phyloP scores from a whole-genome alignment of 306 rosid genomes.

The Begonia loranthoides region DNA sequence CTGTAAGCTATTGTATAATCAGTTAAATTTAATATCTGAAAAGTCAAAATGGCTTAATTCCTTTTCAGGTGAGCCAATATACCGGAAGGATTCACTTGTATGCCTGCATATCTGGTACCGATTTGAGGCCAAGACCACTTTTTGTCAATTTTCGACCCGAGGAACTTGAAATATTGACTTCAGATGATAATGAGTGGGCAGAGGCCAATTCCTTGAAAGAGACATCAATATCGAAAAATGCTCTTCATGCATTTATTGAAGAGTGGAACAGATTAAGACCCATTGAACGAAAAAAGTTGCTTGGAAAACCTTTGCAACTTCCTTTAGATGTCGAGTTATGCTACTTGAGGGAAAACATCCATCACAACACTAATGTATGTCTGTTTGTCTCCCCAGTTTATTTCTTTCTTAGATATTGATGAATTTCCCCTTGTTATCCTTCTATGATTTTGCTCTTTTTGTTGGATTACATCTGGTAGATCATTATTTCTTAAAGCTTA shows the following conservation, averaged over 20 bases:
- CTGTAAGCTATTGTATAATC: too few species aligned
- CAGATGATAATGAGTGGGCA: constrained; percentile 19
- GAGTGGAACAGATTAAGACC: constrained; percentile 83
- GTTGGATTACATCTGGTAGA: too few species aligned
- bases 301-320: constrained; percentile 81
- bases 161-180: constrained; percentile 51
- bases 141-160: constrained; percentile 69
- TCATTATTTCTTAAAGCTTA: too few species aligned
- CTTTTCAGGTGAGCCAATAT: constrained; percentile 72
- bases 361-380: constrained; percentile 59
- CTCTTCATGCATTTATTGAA: constrained; percentile 42
- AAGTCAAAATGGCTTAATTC: not conserved
- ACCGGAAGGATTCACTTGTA: constrained; percentile 91
- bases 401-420: constrained; percentile 11
- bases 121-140: constrained; percentile 73
- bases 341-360: constrained; percentile 58
- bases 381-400: constrained; percentile 10
- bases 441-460: too few species aligned
- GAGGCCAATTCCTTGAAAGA: constrained; percentile 23
- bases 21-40: too few species aligned
- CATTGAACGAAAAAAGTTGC: constrained; percentile 59
- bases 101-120: constrained; percentile 60
- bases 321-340: constrained; percentile 71
- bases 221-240: constrained; percentile 27
- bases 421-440: not conserved